Conservation (phyloP, 345 rosid genomes). For the Carallia brachiata region DNA sequence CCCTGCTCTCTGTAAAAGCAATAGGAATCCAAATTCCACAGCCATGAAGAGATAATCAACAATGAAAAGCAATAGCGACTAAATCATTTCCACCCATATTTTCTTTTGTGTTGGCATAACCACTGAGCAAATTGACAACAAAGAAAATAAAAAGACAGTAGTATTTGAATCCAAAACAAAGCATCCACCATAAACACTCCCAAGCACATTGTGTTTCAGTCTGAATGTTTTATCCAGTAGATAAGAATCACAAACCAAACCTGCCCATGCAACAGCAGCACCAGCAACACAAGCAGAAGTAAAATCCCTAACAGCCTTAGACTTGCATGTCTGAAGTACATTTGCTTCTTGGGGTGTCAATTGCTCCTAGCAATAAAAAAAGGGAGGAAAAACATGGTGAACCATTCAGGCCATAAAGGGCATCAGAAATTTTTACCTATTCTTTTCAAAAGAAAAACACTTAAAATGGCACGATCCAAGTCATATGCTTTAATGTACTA, state of each 20-base stretch:
- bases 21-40: no score
- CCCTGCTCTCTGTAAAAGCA: no score
- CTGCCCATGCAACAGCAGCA: conserved; percentile 35
- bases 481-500: no score
- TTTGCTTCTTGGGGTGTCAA: conserved; percentile 40
- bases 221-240: neutral
- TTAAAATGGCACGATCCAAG: neutral
- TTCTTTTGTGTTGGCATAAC: no score
- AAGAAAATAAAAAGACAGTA: no score
- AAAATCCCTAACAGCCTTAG: conserved; percentile 33
- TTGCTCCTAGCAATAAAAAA: conserved; percentile 27
- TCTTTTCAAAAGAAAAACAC: neutral
- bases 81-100: no score
- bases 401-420: neutral
- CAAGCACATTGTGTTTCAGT: neutral
- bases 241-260: conserved; percentile 18
- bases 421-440: neutral
- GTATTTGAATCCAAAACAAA: no score
- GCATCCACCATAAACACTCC: no score
- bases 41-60: no score
- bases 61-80: no score
- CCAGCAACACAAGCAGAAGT: conserved; percentile 23
- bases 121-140: no score
- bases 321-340: conserved; percentile 26
- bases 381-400: neutral